These are phyloP conservation scores for Podospora sp. DNA, from an alignment of 495 filamentous ascomycete species.

Conservation along the genomic window DNA sequence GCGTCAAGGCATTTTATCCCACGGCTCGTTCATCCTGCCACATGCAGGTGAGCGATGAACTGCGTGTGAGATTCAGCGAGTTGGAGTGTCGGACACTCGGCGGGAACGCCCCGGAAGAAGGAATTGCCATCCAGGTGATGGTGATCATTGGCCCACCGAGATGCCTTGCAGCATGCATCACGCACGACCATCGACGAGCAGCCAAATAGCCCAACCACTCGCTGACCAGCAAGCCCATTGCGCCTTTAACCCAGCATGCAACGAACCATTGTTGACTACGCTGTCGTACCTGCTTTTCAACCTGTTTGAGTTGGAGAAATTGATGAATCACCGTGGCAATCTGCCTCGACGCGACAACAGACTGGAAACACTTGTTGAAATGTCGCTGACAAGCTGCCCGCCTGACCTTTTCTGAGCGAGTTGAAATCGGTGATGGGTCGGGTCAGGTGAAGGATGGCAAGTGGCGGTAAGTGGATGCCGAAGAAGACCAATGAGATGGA, in stretches of 20 bases:
- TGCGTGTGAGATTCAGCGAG: neutral
- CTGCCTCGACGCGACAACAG: neutral
- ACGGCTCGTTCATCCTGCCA: neutral
- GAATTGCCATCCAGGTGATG: neutral
- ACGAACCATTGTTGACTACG: too few relatives aligned
- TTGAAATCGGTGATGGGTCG: neutral
- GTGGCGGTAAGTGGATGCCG: neutral
- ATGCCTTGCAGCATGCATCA: too few relatives aligned
- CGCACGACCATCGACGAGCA: too few relatives aligned
- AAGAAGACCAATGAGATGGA: neutral
- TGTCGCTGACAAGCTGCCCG: neutral
- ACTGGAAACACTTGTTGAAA: neutral
- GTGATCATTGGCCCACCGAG: too few relatives aligned
- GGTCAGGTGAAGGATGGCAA: neutral
- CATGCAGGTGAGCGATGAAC: constrained; percentile 3
- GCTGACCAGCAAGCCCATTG: too few relatives aligned
- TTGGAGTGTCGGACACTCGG: neutral
- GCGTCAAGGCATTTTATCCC: constrained; percentile 10
- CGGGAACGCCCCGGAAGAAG: constrained; percentile 7
- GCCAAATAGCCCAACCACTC: too few relatives aligned
- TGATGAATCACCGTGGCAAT: neutral
- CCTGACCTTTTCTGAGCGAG: neutral
- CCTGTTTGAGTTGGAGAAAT: neutral
- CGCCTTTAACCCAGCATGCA: too few relatives aligned
- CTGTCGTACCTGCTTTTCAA: too few relatives aligned